Conservation (phyloP, 345 rosid species). For the Sonneratia caseolaris region DNA sequence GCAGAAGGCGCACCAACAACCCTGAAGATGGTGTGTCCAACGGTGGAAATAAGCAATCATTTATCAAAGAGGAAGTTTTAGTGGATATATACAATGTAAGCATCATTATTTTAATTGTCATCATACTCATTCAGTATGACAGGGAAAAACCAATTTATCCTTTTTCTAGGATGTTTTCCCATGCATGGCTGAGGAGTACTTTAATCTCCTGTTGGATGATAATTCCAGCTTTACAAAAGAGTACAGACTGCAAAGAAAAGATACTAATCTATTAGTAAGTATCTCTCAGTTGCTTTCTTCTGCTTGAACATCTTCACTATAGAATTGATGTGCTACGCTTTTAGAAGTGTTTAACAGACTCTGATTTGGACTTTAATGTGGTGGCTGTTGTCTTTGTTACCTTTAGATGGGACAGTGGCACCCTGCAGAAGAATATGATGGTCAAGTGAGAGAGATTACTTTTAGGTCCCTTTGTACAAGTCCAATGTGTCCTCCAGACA, state of each 20-base stretch:
- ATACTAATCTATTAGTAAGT: conserved; percentile 70
- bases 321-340: not conserved
- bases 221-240: conserved; percentile 53
- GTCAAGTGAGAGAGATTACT: conserved; percentile 92
- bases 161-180: conserved; percentile 61
- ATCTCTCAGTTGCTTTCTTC: not conserved
- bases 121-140: not conserved
- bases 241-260: conserved; percentile 66
- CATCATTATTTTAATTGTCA: conserved; percentile 9
- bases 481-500: conserved; percentile 99
- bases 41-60: conserved; percentile 51
- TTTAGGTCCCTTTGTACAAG: conserved; percentile 72
- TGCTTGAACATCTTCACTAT: not conserved
- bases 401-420: conserved; percentile 95
- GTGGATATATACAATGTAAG: conserved; percentile 58
- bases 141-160: conserved; percentile 9
- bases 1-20: conserved; percentile 28
- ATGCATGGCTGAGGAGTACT: conserved; percentile 62
- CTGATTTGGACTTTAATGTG: not conserved
- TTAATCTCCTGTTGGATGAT: conserved; percentile 52
- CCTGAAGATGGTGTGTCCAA: conserved; percentile 41
- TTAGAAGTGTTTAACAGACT: not conserved
- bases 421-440: conserved; percentile 82
- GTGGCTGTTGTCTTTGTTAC: not conserved
- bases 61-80: conserved; percentile 82